phyloP scores from a whole-genome alignment of 495 filamentous ascomycete genomes.

The Thermochaetoides thermophila region DNA sequence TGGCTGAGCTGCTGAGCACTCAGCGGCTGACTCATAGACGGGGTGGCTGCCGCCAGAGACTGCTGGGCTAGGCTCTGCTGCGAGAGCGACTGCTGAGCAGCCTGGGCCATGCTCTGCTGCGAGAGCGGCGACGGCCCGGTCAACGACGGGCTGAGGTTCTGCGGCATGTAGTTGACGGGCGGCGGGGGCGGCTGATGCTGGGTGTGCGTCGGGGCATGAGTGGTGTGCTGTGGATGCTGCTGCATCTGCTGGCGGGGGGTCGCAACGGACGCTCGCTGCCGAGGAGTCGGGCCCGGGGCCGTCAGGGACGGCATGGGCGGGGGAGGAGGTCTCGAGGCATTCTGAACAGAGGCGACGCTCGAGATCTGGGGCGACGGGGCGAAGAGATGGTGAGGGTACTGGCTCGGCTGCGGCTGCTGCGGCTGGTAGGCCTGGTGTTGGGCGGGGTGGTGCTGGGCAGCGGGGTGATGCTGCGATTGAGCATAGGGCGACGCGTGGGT shows the following conservation, averaged over 20 bases:
- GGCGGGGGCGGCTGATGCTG: no score
- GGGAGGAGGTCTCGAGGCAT: conserved; percentile 4
- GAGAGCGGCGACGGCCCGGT: no score
- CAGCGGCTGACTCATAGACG: conserved; percentile 7
- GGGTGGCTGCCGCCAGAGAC: conserved; percentile 7
- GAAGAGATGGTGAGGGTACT: conserved; percentile 14
- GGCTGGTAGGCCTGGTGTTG: conserved; percentile 4
- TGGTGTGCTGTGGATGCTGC: no score
- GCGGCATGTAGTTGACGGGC: no score
- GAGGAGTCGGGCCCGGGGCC: background rate
- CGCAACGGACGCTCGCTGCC: no score
- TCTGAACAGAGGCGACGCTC: conserved; percentile 13
- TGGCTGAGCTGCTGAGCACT: conserved; percentile 10
- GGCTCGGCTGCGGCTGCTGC: conserved; percentile 8
- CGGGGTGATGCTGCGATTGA: no score
- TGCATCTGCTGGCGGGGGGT: no score
- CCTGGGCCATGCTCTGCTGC: conserved; percentile 9
- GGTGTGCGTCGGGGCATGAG: no score
- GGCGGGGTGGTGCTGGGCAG: no score
- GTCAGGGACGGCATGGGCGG: no score
- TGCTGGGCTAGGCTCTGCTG: conserved; percentile 13
- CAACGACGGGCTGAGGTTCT: no score
- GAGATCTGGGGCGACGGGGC: conserved; percentile 22
- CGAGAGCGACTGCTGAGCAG: conserved; percentile 10
- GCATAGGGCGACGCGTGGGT: conserved; percentile 21